Conservation (phyloP, 2,329 filamentous ascomycete species). For the Ophiocordyceps unilateralis region DNA sequence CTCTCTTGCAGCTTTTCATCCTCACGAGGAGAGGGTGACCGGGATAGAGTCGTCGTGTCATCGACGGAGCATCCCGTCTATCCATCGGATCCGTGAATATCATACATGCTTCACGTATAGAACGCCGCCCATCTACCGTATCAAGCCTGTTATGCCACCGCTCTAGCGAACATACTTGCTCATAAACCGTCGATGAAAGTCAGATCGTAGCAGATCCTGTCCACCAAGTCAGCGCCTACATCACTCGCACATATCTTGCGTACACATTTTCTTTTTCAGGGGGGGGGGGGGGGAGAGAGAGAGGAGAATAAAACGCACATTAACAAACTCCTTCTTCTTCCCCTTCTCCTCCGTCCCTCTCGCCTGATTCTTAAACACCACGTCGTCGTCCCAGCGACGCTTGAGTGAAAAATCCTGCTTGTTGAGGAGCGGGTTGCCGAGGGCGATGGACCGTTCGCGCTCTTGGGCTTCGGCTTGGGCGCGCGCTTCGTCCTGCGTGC, state of each 20-base stretch:
- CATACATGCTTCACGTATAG: no score
- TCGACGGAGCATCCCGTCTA: no score
- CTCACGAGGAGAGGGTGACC: no score
- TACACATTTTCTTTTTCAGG: no score
- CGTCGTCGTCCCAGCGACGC: conserved; percentile 91
- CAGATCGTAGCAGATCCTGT: conserved; percentile 73
- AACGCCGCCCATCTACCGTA: not conserved
- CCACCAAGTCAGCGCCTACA: not conserved
- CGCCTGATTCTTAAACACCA: conserved; percentile 98
- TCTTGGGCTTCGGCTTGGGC: conserved; percentile 69
- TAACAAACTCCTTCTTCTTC: conserved; percentile 88
- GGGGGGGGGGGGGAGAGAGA: not conserved
- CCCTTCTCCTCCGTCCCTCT: conserved; percentile 83
- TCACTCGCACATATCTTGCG: not conserved
- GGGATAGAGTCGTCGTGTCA: no score
- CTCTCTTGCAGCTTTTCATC: no score
- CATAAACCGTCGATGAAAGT: conserved; percentile 99
- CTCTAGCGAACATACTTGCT: conserved; percentile 34
- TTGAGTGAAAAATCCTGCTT: conserved; percentile 81
- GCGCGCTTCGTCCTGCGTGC: conserved; percentile 68
- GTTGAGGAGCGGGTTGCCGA: conserved; percentile 85
- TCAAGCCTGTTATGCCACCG: not conserved
- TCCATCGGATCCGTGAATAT: no score
- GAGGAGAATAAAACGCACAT: conserved; percentile 36
- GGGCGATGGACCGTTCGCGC: conserved; percentile 73